Evolutionary conservation across 2,329 filamentous ascomycete genomes (phyloP).

Genomic region (Ascochyta koolunga): DNA sequence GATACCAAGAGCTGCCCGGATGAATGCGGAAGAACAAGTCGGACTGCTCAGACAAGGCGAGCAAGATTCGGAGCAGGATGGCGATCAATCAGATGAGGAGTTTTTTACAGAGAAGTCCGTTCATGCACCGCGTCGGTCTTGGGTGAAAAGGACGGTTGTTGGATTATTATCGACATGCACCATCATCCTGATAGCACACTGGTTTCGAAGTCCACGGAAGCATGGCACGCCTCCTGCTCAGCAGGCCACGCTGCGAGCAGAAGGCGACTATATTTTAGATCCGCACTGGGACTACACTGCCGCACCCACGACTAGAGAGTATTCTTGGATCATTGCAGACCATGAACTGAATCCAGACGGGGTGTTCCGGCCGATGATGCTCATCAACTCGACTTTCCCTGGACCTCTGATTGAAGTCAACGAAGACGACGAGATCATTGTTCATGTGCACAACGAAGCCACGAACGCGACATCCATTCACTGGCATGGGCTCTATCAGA

Average conservation of each 20-base stretch:
- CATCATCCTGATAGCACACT: neutral
- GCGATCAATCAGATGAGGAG: neutral
- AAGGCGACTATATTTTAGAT: conserved; percentile 58
- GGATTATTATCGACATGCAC: neutral
- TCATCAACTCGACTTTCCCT: conserved; percentile 51
- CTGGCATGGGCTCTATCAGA: conserved; percentile 66
- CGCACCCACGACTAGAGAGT: conserved; percentile 59
- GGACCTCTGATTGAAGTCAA: conserved; percentile 50
- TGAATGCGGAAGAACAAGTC: conserved; percentile 24
- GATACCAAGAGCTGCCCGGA: neutral
- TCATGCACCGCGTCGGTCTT: neutral
- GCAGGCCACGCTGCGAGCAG: conserved; percentile 24
- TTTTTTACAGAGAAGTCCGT: neutral
- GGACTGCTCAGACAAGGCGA: conserved; percentile 25
- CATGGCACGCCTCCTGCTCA: neutral
- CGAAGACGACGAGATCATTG: conserved; percentile 70
- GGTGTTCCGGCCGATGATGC: conserved; percentile 49
- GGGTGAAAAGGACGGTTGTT: neutral
- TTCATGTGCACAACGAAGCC: conserved; percentile 62
- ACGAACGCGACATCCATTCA: conserved; percentile 67
- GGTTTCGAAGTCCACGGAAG: neutral
- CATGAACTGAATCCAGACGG: conserved; percentile 65
- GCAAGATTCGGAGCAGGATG: too few relatives aligned
- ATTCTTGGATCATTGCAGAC: conserved; percentile 66
- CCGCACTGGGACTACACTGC: conserved; percentile 62